Percentiles rank a stretch among this genome's conserved stretches.
Conservation (phyloP, 176 grass and related monocot genomes). For the Avena sativa region DNA sequence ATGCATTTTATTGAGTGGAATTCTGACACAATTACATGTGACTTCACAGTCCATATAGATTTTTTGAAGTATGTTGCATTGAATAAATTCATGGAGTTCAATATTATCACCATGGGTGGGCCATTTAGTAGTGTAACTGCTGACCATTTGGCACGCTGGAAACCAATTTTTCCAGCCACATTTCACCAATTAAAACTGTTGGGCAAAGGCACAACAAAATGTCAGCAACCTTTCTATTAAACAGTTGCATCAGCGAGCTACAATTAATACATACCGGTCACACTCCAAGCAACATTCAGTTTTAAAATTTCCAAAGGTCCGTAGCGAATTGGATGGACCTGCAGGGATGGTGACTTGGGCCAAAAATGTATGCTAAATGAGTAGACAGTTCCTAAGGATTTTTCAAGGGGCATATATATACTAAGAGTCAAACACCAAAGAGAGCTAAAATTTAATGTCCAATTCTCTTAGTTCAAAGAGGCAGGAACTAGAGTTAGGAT, state of each 20-base stretch:
- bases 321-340: not conserved
- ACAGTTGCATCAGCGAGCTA: not conserved
- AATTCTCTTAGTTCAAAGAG: conserved; percentile 18
- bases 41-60: not conserved
- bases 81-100: conserved; percentile 15
- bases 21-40: not conserved
- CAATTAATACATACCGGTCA: not conserved
- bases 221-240: conserved; percentile 2
- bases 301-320: not conserved
- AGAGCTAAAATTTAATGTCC: not conserved
- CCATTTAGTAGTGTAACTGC: not conserved
- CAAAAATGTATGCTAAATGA: not conserved
- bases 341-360: not conserved
- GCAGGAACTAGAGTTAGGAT: not conserved
- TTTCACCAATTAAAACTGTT: not conserved
- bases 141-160: conserved; percentile 10
- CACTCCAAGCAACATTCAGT: conserved; percentile 8
- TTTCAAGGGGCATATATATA: conserved; percentile 25
- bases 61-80: not conserved
- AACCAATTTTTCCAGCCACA: not conserved
- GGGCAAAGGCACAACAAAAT: not conserved
- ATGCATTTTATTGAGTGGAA: conserved; percentile 2
- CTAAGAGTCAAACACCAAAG: not conserved
- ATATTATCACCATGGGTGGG: not conserved
- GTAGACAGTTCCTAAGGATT: not conserved